Conservation (phyloP, 2,329 filamentous ascomycete genomes). For the Botrytis fragariae region DNA sequence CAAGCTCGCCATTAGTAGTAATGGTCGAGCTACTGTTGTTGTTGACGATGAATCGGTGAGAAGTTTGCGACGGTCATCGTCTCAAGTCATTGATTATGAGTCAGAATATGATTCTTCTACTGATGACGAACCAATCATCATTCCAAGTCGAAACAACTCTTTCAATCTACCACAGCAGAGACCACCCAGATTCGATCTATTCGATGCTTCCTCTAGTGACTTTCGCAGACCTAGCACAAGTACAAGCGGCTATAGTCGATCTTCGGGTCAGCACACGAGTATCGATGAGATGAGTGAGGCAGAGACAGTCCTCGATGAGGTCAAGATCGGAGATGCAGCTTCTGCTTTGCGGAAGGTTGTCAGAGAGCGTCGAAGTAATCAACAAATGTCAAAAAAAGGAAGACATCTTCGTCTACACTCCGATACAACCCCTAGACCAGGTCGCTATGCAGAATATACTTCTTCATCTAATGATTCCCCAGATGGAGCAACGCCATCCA, state of each 20-base stretch:
- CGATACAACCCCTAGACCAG: slow-evolving; percentile 26
- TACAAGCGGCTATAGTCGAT: slow-evolving; percentile 34
- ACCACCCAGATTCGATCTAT: slow-evolving; percentile 29
- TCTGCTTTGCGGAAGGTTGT: slow-evolving; percentile 58
- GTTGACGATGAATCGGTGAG: slow-evolving; percentile 30
- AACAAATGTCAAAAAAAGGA: slow-evolving; percentile 28
- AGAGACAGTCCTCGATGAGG: slow-evolving; percentile 53
- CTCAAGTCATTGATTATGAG: slow-evolving; percentile 42
- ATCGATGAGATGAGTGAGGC: slow-evolving; percentile 52
- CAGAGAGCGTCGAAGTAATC: slow-evolving; percentile 33
- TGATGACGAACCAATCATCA: slow-evolving; percentile 64
- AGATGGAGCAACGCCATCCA: slow-evolving; percentile 48
- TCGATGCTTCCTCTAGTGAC: slow-evolving; percentile 29
- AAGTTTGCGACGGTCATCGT: slow-evolving; percentile 25
- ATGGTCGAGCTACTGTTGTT: slow-evolving; percentile 46
- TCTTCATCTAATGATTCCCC: slow-evolving; percentile 49
- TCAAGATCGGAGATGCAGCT: slow-evolving; percentile 54
- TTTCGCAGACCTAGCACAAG: slow-evolving; percentile 29
- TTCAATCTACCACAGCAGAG: slow-evolving; percentile 42
- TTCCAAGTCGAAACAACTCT: slow-evolving; percentile 59
- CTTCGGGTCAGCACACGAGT: slow-evolving; percentile 34
- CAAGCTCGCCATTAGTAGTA: slow-evolving; percentile 62
- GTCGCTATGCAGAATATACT: slow-evolving; percentile 29
- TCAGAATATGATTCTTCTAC: slow-evolving; percentile 53
- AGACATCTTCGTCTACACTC: slow-evolving; percentile 30